Conservation (phyloP, 441 rosid genomes). For the Iberis amara region DNA sequence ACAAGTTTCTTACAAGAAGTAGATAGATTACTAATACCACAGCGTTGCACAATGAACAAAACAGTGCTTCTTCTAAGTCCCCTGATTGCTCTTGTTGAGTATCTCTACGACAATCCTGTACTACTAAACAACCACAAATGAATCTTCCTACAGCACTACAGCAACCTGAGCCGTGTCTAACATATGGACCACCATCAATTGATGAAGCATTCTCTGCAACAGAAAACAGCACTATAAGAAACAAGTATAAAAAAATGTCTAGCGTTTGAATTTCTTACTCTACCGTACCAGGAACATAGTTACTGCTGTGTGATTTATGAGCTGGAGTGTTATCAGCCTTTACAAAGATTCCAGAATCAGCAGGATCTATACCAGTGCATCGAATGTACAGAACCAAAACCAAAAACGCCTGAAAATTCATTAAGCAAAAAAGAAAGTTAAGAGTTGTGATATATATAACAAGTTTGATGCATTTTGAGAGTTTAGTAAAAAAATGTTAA, state of each 20-base stretch:
- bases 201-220: conserved; percentile 48
- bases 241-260: background rate
- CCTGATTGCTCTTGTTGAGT: conserved; percentile 42
- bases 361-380: conserved; percentile 90
- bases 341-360: conserved; percentile 81
- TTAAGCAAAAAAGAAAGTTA: background rate
- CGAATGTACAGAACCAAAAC: conserved; percentile 76
- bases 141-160: conserved; percentile 45
- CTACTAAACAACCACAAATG: conserved; percentile 58
- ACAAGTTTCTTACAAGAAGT: conserved; percentile 4
- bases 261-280: background rate
- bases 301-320: conserved; percentile 45
- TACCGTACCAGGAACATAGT: conserved; percentile 20
- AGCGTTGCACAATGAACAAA: conserved; percentile 90
- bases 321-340: conserved; percentile 47
- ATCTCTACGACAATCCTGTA: conserved; percentile 70
- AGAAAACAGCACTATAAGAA: background rate
- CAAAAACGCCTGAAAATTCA: conserved; percentile 50
- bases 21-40: conserved; percentile 40
- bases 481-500: background rate
- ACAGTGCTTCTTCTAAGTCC: conserved; percentile 60
- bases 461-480: conserved; percentile 2
- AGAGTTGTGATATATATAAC: background rate
- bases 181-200: conserved; percentile 42
- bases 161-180: conserved; percentile 41